Evolutionary conservation across 1,139 yeast genomes (phyloP).

Genomic region (Yamadazyma songkhlaensis): DNA sequence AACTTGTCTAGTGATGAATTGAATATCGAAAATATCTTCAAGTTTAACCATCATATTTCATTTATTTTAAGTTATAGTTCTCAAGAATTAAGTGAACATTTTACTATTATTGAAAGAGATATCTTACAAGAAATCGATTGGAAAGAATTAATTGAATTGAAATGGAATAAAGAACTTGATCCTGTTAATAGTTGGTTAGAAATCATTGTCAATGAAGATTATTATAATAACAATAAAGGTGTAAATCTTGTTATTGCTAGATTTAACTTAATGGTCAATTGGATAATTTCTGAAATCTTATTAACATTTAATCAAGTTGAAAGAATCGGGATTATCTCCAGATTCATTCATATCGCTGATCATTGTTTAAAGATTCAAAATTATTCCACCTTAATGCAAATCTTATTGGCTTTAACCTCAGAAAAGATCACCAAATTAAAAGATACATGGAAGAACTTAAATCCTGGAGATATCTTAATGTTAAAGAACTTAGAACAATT

Average conservation of each 20-base stretch:
- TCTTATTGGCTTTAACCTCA: slow-evolving; percentile 79
- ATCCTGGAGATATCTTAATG: slow-evolving; percentile 57
- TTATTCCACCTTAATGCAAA: slow-evolving; percentile 83
- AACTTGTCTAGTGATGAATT: slow-evolving; percentile 28
- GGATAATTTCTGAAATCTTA: slow-evolving; percentile 87
- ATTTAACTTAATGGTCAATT: slow-evolving; percentile 84
- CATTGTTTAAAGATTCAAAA: slow-evolving; percentile 73
- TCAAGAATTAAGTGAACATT: slow-evolving; percentile 64
- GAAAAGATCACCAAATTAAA: slow-evolving; percentile 58
- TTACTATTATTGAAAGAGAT: slow-evolving; percentile 85
- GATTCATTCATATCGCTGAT: slow-evolving; percentile 84
- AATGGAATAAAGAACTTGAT: slow-evolving; percentile 65
- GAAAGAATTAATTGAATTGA: slow-evolving; percentile 80
- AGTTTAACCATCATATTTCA: slow-evolving; percentile 59
- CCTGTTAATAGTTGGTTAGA: slow-evolving; percentile 89
- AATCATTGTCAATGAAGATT: slow-evolving; percentile 60
- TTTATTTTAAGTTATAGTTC: slow-evolving; percentile 75
- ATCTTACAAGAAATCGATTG: slow-evolving; percentile 84
- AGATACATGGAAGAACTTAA: slow-evolving; percentile 71
- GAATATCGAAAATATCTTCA: slow-evolving; percentile 36
- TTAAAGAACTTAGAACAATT: slow-evolving; percentile 63
- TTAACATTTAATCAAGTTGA: slow-evolving; percentile 60
- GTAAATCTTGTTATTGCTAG: slow-evolving; percentile 83
- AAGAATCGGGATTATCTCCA: slow-evolving; percentile 64
- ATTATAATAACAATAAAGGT: slow-evolving; percentile 54